Conservation (phyloP, 352 stramenopile species). For the Phytophthora meadii region DNA sequence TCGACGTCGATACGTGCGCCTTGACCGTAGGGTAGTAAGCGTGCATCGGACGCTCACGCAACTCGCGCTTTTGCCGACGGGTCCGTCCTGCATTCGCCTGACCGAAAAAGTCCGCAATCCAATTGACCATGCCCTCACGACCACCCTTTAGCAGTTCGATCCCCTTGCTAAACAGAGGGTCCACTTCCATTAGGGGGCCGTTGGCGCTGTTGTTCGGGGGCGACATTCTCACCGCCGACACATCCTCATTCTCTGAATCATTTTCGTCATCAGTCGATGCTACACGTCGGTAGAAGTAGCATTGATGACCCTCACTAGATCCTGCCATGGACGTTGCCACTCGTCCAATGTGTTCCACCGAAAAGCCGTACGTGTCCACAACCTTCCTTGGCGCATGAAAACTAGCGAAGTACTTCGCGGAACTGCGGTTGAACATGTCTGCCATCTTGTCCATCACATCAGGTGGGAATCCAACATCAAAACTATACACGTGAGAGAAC, state of each 20-base stretch:
- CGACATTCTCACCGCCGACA: conserved; percentile 24
- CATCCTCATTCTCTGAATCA: conserved; percentile 31
- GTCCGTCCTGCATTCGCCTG: conserved; percentile 72
- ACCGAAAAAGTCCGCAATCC: conserved; percentile 78
- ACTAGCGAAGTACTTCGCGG: conserved; percentile 94
- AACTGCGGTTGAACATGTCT: conserved; percentile 93
- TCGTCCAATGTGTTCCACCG: conserved; percentile 91
- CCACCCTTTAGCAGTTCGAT: conserved; percentile 83
- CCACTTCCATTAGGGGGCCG: conserved; percentile 53
- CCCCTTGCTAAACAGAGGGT: conserved; percentile 81
- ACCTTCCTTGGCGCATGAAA: conserved; percentile 94
- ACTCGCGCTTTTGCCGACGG: conserved; percentile 64
- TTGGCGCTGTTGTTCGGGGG: conserved; percentile 20
- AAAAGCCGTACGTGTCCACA: conserved; percentile 94
- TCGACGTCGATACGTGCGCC: conserved; percentile 35
- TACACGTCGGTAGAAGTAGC: conserved; percentile 95
- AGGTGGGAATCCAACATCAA: conserved; percentile 98
- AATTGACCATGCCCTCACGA: conserved; percentile 75
- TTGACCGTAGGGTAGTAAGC: conserved; percentile 84
- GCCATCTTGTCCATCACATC: conserved; percentile 94
- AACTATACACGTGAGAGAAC: conserved; percentile 99
- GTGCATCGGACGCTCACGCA: conserved; percentile 71
- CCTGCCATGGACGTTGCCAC: conserved; percentile 95
- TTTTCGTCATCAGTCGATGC: conserved; percentile 20
- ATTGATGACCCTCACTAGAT: conserved; percentile 96